A percentile compares a stretch with the other conserved stretches of the same genome.
Evolutionary conservation across 1,139 yeast species (phyloP).

Genomic region (Saccharomyces hybrid): DNA sequence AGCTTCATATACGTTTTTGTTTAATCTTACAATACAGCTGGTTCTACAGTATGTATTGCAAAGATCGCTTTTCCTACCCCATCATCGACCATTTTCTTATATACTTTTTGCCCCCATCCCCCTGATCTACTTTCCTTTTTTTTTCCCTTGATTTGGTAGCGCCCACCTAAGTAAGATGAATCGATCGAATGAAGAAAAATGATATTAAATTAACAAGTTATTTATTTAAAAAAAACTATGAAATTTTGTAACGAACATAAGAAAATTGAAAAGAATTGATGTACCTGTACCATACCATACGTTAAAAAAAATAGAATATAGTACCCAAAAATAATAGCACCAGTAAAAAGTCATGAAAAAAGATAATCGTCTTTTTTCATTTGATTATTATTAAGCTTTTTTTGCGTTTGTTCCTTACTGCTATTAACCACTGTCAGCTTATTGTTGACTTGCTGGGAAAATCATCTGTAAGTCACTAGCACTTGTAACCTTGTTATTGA

Average conservation of each 20-base stretch:
- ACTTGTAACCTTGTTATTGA: constrained; percentile 19
- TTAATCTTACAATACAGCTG: not conserved
- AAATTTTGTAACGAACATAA: not conserved
- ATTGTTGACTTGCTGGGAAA: constrained; percentile 11
- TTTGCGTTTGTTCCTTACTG: not conserved
- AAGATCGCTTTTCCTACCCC: not conserved
- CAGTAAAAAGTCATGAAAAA: not conserved
- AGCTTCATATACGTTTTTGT: not conserved
- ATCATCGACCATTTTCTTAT: not conserved
- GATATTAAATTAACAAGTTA: not conserved
- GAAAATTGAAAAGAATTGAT: not conserved
- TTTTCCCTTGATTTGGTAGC: not conserved
- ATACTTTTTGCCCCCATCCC: not conserved
- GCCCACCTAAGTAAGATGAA: not conserved
- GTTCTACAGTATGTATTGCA: not conserved
- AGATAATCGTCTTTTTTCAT: not conserved
- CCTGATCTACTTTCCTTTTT: not conserved
- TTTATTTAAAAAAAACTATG: not conserved
- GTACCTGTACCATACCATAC: not conserved
- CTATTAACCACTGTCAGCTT: not conserved
- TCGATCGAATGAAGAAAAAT: not conserved
- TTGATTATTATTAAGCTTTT: not conserved
- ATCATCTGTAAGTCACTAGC: constrained; percentile 10
- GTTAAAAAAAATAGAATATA: not conserved
- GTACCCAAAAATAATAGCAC: not conserved